Evolutionary conservation across 306 rosid species (phyloP).

Genomic region (Vigna mungo): DNA sequence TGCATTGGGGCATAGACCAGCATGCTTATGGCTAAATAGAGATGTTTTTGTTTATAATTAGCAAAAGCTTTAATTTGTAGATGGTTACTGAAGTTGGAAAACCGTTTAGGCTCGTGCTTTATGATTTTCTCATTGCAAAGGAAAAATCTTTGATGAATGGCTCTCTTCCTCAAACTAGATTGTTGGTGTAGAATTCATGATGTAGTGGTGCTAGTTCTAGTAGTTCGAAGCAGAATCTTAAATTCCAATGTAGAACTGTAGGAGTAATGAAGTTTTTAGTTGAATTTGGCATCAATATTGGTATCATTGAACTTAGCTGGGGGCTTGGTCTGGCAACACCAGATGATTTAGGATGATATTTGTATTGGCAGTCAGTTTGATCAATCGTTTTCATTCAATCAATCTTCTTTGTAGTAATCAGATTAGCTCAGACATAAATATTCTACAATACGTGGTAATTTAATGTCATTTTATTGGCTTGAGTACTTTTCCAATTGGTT

Average conservation of each 20-base stretch:
- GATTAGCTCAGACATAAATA: conserved; percentile 4
- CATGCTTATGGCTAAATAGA: conserved; percentile 9
- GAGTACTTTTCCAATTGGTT: conserved; percentile 1
- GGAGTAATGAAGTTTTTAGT: conserved; percentile 12
- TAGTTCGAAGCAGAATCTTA: conserved; percentile 9
- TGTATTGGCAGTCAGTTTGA: conserved; percentile 1
- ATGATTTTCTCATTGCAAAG: conserved; percentile 13
- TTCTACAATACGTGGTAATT: conserved; percentile 6
- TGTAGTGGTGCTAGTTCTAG: not conserved
- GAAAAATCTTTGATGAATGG: conserved; percentile 17
- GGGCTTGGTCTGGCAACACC: not conserved
- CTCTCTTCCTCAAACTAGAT: conserved; percentile 15
- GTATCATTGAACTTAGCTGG: not conserved
- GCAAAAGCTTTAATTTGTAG: not conserved
- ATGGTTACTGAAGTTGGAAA: conserved; percentile 16
- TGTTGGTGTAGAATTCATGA: conserved; percentile 19
- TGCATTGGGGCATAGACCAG: not conserved
- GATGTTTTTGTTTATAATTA: not conserved
- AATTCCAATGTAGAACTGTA: not conserved
- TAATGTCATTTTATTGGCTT: not conserved
- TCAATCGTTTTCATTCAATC: not conserved
- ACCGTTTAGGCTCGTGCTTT: not conserved
- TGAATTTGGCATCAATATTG: conserved; percentile 23
- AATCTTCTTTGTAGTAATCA: not conserved
- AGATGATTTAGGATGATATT: not conserved